These are phyloP conservation scores for Phytopythium litorale DNA, from an alignment of 352 stramenopile species.

Conservation along the genomic window DNA sequence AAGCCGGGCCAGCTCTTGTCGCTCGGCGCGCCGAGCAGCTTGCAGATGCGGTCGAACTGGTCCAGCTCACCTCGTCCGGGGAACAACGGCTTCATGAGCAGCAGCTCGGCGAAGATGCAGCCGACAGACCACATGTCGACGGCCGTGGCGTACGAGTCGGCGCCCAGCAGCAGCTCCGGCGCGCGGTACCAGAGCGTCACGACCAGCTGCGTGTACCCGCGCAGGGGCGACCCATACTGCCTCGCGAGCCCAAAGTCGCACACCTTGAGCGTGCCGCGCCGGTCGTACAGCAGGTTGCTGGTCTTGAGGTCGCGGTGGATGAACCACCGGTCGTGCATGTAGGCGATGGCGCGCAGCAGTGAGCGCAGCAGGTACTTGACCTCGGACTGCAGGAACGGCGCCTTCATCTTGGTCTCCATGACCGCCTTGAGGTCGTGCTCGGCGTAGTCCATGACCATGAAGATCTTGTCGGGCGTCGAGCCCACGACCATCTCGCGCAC, in stretches of 20 bases:
- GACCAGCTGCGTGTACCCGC: slow-evolving; percentile 89
- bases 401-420: slow-evolving; percentile 81
- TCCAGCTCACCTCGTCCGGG: slow-evolving; percentile 93
- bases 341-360: slow-evolving; percentile 83
- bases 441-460: slow-evolving; percentile 91
- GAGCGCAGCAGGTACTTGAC: slow-evolving; percentile 94
- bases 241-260: slow-evolving; percentile 86
- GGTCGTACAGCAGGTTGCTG: slow-evolving; percentile 96
- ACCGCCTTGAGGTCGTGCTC: slow-evolving; percentile 86
- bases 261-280: slow-evolving; percentile 68
- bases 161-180: slow-evolving; percentile 92
- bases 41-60: slow-evolving; percentile 97
- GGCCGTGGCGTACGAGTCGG: slow-evolving; percentile 91
- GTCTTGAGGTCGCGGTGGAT: slow-evolving; percentile 98
- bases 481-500: slow-evolving; percentile 89
- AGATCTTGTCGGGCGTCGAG: slow-evolving; percentile 85
- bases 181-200: slow-evolving; percentile 96
- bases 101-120: slow-evolving; percentile 94
- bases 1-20: slow-evolving; percentile 89
- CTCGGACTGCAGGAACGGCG: slow-evolving; percentile 84
- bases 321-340: slow-evolving; percentile 92
- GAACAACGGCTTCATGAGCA: slow-evolving; percentile 92
- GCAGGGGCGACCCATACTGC: slow-evolving; percentile 77
- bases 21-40: slow-evolving; percentile 88
- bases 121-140: slow-evolving; percentile 97